Evolutionary conservation across 805 yeast species (phyloP), one percentile per base, ranked within the genome.

Genomic region (Candida boleticola): DNA sequence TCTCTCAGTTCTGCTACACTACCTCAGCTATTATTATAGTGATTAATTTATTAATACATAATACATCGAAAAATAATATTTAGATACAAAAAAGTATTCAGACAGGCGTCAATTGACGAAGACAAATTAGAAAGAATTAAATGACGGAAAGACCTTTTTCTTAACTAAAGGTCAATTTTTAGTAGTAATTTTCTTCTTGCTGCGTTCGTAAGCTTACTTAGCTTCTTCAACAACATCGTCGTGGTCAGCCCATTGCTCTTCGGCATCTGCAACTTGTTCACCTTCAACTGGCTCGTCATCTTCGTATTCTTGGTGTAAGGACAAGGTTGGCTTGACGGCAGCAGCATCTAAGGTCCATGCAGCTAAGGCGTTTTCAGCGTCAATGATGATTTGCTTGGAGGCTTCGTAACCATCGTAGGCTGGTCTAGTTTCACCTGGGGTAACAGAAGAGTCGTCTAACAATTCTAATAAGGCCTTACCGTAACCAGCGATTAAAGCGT

Each of bases 371-470:
- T 80, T 82, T 69, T 85, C 95, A 50, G 89, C 88, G 59, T 85
- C 95, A 54, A 85, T 81, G 57, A 85, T 85, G 64, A 85, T 85
- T 70, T 85, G 95, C 71, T 85, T 85, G 32, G 92, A 83, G 36
- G 92, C 89, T 65, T 85, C 93, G 64, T 85, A 85, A 53, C 95
- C 95, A 57, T 85, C 95, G 63, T 85, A 85, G 45, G 90, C 85
- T 31, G 90, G 85, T 80, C 93, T 83, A 37, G 92, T 85, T 72
- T 86, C 95, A 74, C 95, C 95, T 45, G 95, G 95, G 45, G 92
- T 85, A 40, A 86, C 92, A 48, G 93, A 86, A 48, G 88, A 71
- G 58, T 85, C 93, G 59, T 86, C 95, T 60, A 87, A 74, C 60
- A 87, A 76, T 69, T 85, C 92, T 60, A 87, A 74, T 45, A 87